These are phyloP conservation scores for Yamadazyma dendronema DNA, from an alignment of 1,139 yeast genomes.

Conservation along the genomic window DNA sequence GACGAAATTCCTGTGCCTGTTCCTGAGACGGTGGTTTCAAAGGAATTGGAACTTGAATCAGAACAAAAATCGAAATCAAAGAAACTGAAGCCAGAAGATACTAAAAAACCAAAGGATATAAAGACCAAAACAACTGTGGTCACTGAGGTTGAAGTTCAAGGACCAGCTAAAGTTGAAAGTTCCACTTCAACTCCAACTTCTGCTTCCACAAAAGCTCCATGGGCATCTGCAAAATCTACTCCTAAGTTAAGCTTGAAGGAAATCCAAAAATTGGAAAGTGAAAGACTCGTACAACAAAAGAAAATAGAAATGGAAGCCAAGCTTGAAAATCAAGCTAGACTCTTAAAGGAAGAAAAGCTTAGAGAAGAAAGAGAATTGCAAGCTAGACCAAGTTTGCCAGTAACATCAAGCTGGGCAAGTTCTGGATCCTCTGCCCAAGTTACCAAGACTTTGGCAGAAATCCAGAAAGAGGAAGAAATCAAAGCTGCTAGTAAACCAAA, in stretches of 20 bases:
- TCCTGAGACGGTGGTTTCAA: background rate
- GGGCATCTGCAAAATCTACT: slow-evolving; percentile 40
- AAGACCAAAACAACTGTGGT: background rate
- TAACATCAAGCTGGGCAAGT: slow-evolving; percentile 58
- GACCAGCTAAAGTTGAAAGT: slow-evolving; percentile 5
- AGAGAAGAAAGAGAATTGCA: slow-evolving; percentile 25
- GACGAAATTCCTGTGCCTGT: slow-evolving; percentile 8
- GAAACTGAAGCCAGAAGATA: background rate
- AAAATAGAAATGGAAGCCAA: slow-evolving; percentile 32
- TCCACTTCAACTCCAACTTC: too few relatives aligned
- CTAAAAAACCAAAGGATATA: background rate
- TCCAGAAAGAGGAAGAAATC: slow-evolving; percentile 40
- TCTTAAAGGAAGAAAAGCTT: slow-evolving; percentile 15
- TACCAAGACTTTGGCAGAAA: slow-evolving; percentile 44
- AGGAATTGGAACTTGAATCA: background rate
- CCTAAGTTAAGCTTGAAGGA: slow-evolving; percentile 64
- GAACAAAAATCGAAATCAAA: background rate
- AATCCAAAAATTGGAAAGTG: slow-evolving; percentile 68
- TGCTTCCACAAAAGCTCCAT: slow-evolving; percentile 47
- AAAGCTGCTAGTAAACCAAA: slow-evolving; percentile 30
- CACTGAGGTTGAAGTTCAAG: background rate
- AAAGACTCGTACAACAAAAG: slow-evolving; percentile 41
- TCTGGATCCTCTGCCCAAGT: slow-evolving; percentile 20
- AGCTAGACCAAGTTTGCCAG: slow-evolving; percentile 36
- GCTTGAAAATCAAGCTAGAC: slow-evolving; percentile 17